These are phyloP conservation scores for Candida piceae DNA, from an alignment of 805 yeast genomes.

Conservation along the genomic window DNA sequence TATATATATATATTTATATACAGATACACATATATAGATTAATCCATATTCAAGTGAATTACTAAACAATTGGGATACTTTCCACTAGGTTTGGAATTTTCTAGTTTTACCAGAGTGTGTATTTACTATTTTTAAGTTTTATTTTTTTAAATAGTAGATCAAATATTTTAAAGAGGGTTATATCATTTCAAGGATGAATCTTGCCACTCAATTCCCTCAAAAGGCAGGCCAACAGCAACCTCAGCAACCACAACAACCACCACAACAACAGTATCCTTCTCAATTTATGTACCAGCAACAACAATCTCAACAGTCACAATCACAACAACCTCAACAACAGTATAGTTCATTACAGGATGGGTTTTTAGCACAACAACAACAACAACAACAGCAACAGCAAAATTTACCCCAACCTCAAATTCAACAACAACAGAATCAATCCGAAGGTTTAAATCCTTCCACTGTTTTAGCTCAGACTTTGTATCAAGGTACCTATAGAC, in stretches of 20 bases:
- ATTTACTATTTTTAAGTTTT: too few species aligned
- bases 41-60: too few species aligned
- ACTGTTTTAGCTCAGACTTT: constrained; percentile 35
- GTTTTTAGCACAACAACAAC: constrained; percentile 13
- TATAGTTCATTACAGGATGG: too few species aligned
- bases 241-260: constrained; percentile 10
- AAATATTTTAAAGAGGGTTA: neutral
- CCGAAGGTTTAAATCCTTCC: constrained; percentile 30
- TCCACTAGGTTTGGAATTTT: too few species aligned
- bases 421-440: constrained; percentile 13
- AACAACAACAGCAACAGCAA: constrained; percentile 12
- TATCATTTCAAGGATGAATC: constrained; percentile 6
- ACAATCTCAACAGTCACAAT: constrained; percentile 7
- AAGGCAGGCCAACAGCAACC: constrained; percentile 14
- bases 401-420: constrained; percentile 18
- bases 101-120: too few species aligned
- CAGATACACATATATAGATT: too few species aligned
- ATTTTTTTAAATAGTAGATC: too few species aligned
- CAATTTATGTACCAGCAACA: constrained; percentile 8
- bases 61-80: too few species aligned
- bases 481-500: constrained; percentile 36
- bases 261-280: constrained; percentile 9
- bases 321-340: constrained; percentile 11
- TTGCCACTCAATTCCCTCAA: constrained; percentile 14
- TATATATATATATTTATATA: too few species aligned